A percentile compares a stretch with the other conserved stretches of the same genome.
Evolutionary conservation across 768 basidiomycete species (phyloP).

Genomic region (Chalciporus chontae): DNA sequence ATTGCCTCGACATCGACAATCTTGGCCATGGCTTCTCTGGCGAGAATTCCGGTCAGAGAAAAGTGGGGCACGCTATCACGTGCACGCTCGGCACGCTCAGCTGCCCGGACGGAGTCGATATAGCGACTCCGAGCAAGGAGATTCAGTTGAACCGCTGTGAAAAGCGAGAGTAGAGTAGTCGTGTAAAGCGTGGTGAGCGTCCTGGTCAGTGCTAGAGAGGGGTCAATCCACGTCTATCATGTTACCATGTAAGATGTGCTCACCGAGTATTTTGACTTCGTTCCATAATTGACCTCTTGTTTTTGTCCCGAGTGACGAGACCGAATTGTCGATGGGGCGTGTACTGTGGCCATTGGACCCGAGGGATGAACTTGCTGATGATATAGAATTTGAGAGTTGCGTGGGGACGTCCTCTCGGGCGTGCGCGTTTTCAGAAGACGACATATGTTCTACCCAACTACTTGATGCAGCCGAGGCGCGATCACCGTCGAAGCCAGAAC

Average conservation of each 20-base stretch:
- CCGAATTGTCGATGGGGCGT: constrained; percentile 2
- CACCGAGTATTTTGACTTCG: constrained; percentile 77
- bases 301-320: constrained; percentile 29
- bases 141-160: constrained; percentile 83
- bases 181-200: constrained; percentile 86
- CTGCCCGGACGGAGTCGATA: constrained; percentile 59
- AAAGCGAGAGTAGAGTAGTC: constrained; percentile 77
- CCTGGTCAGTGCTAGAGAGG: constrained; percentile 71
- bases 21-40: constrained; percentile 23
- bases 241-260: constrained; percentile 40
- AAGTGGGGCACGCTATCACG: constrained; percentile 37
- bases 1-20: constrained; percentile 25
- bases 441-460: constrained; percentile 46
- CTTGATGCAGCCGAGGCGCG: constrained; percentile 32
- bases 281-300: constrained; percentile 88
- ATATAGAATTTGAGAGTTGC: constrained; percentile 41
- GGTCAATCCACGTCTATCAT: constrained; percentile 1
- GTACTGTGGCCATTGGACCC: constrained; percentile 17
- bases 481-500: constrained; percentile 37
- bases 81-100: constrained; percentile 56
- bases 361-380: constrained; percentile 34
- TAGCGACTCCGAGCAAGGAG: constrained; percentile 82
- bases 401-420: constrained; percentile 9
- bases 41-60: constrained; percentile 23
- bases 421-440: constrained; percentile 10